phyloP scores from a whole-genome alignment of 129 eudicot genomes.

The Lactuca sativa region DNA sequence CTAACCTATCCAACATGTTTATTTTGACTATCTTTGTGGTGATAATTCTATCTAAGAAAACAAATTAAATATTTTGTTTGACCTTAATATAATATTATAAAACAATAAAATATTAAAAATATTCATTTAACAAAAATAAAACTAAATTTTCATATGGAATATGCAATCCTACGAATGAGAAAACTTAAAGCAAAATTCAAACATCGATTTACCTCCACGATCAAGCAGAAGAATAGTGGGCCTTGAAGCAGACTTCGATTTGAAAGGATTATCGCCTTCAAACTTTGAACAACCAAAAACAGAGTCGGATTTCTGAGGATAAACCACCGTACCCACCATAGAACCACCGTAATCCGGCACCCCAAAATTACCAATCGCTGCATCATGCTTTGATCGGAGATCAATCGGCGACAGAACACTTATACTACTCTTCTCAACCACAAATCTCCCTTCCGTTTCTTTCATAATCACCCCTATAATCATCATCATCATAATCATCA shows the following conservation, averaged over 20 bases:
- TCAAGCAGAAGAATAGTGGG: slow-evolving; percentile 91
- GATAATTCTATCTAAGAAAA: not conserved
- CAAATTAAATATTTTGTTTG: too few species aligned
- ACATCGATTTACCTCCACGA: slow-evolving; percentile 71
- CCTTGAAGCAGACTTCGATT: slow-evolving; percentile 48
- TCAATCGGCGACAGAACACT: slow-evolving; percentile 58
- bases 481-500: slow-evolving; percentile 4
- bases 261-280: slow-evolving; percentile 74
- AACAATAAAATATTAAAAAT: not conserved
- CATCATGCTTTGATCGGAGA: slow-evolving; percentile 66
- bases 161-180: slow-evolving; percentile 8
- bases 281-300: slow-evolving; percentile 52
- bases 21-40: not conserved
- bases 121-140: not conserved
- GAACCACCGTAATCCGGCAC: slow-evolving; percentile 96
- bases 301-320: slow-evolving; percentile 40
- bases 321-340: slow-evolving; percentile 73
- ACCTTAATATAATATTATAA: not conserved
- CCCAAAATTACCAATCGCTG: slow-evolving; percentile 88
- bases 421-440: slow-evolving; percentile 87
- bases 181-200: slow-evolving; percentile 25
- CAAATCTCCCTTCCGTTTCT: slow-evolving; percentile 55
- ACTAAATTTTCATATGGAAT: not conserved
- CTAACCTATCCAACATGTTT: not conserved
- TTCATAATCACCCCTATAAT: not conserved